Evolutionary conservation across 148 eudicot genomes (phyloP), one percentile per base, ranked within the genome.

Genomic region (Chenopodium quinoa): DNA sequence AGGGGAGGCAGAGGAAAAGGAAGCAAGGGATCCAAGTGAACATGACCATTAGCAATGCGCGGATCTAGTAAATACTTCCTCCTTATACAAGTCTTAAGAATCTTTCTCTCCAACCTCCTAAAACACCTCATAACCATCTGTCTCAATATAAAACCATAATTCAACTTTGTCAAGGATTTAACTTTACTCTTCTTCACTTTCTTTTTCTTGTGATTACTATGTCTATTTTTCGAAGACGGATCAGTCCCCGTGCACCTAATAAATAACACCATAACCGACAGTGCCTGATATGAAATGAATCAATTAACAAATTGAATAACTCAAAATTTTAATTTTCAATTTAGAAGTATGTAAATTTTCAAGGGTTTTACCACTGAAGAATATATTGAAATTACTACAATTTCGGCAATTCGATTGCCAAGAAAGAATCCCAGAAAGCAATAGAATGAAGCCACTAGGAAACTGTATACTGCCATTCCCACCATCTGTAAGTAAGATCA

Each of bases 1-100:
- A 95, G 93, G 62, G 62, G 62, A 4, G 78, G 83, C 16, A 81
- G 65, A 68, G 97, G 93, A 63, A 91, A 91, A 20, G 92, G 94
- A 74, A 91, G 87, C 76, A 95, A 85, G 34, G 97, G 90, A 80
- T 95, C 91, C 56, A 90, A 81, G 58, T 90, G 97, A 86, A 85
- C 77, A 75, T 77, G 85, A 10, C 84, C 62, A 74, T 50, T 73
- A 14, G 85, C 58, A 63, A 82, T 79, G 78, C 85, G 85, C 22
- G 93, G 90, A 87, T 92, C 93, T 60, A 91, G 63, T 67, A 91
- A 69, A 85, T 95, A 95, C 90, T 92, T 95, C 83, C 97, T 90
- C 81, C 91, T 87, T 60, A 93, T 95, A 83, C 75, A 95, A 78
- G 81, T 89, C 83, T 87, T 90, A 7, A 92, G 92, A 75, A 93